phyloP scores from a whole-genome alignment of 129 eudicot genomes.

The Sambucus nigra region DNA sequence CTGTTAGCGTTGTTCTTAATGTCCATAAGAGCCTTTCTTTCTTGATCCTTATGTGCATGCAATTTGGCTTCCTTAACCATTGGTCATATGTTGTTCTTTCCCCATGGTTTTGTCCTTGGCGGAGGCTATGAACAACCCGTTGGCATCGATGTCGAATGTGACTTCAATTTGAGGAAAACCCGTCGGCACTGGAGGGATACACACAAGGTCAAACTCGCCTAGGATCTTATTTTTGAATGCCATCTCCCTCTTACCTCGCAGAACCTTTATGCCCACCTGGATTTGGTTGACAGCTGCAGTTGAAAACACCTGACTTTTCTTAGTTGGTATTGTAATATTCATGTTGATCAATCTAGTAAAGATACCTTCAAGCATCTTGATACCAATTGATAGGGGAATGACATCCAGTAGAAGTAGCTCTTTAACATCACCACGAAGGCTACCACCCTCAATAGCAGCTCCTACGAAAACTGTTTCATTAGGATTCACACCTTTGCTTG shows the following conservation, averaged over 20 bases:
- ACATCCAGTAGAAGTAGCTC: slow-evolving; percentile 75
- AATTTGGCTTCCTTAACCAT: slow-evolving; percentile 87
- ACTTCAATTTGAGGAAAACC: slow-evolving; percentile 94
- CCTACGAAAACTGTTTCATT: no score
- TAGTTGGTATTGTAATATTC: slow-evolving; percentile 77
- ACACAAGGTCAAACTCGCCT: slow-evolving; percentile 77
- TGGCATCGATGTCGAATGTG: slow-evolving; percentile 85
- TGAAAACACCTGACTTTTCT: slow-evolving; percentile 81
- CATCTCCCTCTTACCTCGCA: slow-evolving; percentile 85
- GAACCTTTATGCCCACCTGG: slow-evolving; percentile 75
- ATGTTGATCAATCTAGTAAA: slow-evolving; percentile 87
- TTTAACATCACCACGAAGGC: slow-evolving; percentile 92
- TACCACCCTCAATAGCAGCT: no score
- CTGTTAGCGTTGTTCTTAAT: slow-evolving; percentile 55
- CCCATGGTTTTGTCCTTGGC: slow-evolving; percentile 90
- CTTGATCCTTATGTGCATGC: slow-evolving; percentile 71
- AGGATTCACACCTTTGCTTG: no score
- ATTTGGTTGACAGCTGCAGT: slow-evolving; percentile 93
- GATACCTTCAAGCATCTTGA: slow-evolving; percentile 82
- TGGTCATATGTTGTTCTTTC: slow-evolving; percentile 78
- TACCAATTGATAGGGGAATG: slow-evolving; percentile 73
- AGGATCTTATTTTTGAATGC: slow-evolving; percentile 76
- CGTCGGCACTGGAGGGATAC: slow-evolving; percentile 86
- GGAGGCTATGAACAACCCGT: slow-evolving; percentile 74
- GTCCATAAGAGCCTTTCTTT: slow-evolving; percentile 66